Percentiles rank a stretch among this genome's conserved stretches.
Evolutionary conservation across 2,329 filamentous ascomycete genomes (phyloP).

Genomic region (Xylariaceae sp.): DNA sequence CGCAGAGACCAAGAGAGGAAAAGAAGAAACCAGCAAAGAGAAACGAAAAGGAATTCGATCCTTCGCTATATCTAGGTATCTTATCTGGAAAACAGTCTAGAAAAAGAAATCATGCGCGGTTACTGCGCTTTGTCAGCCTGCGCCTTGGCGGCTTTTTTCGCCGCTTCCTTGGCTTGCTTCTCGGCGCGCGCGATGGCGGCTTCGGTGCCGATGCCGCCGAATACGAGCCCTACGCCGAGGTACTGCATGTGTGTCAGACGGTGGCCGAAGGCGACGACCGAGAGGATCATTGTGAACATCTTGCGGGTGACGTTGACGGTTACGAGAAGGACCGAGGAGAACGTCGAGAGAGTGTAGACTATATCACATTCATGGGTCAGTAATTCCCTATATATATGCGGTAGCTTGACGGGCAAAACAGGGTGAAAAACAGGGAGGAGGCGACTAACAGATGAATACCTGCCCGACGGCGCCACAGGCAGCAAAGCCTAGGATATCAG

Average conservation of each 20-base stretch:
- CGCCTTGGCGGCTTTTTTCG: conserved; percentile 49
- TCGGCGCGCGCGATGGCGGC: conserved; percentile 74
- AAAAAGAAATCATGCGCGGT: not conserved
- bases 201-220: conserved; percentile 92
- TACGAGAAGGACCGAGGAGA: conserved; percentile 86
- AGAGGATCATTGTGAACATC: conserved; percentile 98
- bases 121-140: conserved; percentile 22
- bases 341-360: conserved; percentile 89
- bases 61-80: not conserved
- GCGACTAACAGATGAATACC: conserved; percentile 77
- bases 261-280: conserved; percentile 92
- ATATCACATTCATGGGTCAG: not conserved
- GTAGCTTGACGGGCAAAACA: too few relatives aligned
- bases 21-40: too few relatives aligned
- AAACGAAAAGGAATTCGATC: not conserved
- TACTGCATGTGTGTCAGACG: conserved; percentile 83
- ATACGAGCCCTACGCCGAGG: conserved; percentile 87
- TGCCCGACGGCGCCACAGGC: conserved; percentile 89
- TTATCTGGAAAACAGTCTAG: not conserved
- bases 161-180: conserved; percentile 74
- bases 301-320: conserved; percentile 97
- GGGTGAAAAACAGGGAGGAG: not conserved
- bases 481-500: conserved; percentile 85
- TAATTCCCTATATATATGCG: too few relatives aligned
- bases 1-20: too few relatives aligned